Base-by-base conservation (phyloP, 306 rosid species). In the Sicyos edulis region DNA sequence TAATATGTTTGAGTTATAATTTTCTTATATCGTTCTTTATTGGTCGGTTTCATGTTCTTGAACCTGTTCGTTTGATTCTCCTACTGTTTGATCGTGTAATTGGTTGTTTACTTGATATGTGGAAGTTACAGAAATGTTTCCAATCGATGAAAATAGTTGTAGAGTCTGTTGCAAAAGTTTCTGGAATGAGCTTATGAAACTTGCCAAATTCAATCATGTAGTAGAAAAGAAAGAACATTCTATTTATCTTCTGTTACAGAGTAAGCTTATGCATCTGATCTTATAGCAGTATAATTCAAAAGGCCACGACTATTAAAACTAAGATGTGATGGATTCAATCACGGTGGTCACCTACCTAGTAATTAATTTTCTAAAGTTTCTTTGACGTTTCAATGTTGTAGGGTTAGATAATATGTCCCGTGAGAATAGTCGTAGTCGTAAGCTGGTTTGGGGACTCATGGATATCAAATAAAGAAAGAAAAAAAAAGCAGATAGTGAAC, bases 121-220 rank as follows among this genome's bases (percentile, higher is more conserved):
- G 71, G 17, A 19, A 42, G 71, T 64, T 64, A n/a, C 10, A 11
- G 10, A 42, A 22, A 19, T 4, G 10, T 42, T 40, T 19, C n/a
- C 70, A 64, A 62, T 42, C 32, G 29, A 64, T 42, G 19, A 5
- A 64, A 42, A 40, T 19, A 42, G 10, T 5, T 4, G 14, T 42
- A 51, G 52, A 63, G 51, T 63, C 50, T 17, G n/a, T 34, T 34
- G 50, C 69, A 16, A 2, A 63, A 63, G 69, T 63, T 63, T 60
- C 20, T 63, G 26, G 40, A 10, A n/a, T 9, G n/a, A 34, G 11
- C 49, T 44, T 32, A 61, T 32, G 67, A 60, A 17, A 60, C 19
- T 32, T 8, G 24, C 22, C 22, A 62, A 62, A 62, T 62, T 10
- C 68, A 17, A 40, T 40, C 16, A 17, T 64, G 26, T 62, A 62